Evolutionary conservation across 306 rosid species (phyloP).

Genomic region (Rosa rugosa): DNA sequence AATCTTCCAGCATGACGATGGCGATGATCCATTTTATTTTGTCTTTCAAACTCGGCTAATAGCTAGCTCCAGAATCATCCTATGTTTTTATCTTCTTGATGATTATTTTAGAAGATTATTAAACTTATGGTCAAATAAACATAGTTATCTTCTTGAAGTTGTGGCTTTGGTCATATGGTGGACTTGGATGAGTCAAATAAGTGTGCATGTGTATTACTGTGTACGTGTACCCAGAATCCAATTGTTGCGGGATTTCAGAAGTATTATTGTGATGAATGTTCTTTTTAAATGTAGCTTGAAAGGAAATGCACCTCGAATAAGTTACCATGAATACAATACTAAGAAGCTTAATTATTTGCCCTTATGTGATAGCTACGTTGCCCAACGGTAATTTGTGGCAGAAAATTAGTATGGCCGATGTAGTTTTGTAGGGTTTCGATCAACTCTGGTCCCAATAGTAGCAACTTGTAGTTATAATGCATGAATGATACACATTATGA

Average conservation of each 20-base stretch:
- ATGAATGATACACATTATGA: too few relatives aligned
- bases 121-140: background rate
- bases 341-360: background rate
- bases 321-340: background rate
- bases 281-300: background rate
- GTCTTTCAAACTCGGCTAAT: too few relatives aligned
- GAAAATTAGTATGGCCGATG: background rate
- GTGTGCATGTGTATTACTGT: background rate
- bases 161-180: background rate
- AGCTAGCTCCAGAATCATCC: background rate
- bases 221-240: background rate
- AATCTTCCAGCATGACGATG: background rate
- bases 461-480: too few relatives aligned
- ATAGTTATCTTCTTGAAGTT: background rate
- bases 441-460: background rate
- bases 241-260: background rate
- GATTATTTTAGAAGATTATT: background rate
- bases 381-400: background rate
- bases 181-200: background rate
- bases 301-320: background rate
- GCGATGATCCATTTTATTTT: background rate
- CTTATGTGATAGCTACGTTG: background rate
- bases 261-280: background rate
- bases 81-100: background rate
- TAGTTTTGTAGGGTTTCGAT: background rate